Base-by-base conservation (phyloP, 1,284 basidiomycete genomes). In the Cutaneotrichosporon dermatis region DNA sequence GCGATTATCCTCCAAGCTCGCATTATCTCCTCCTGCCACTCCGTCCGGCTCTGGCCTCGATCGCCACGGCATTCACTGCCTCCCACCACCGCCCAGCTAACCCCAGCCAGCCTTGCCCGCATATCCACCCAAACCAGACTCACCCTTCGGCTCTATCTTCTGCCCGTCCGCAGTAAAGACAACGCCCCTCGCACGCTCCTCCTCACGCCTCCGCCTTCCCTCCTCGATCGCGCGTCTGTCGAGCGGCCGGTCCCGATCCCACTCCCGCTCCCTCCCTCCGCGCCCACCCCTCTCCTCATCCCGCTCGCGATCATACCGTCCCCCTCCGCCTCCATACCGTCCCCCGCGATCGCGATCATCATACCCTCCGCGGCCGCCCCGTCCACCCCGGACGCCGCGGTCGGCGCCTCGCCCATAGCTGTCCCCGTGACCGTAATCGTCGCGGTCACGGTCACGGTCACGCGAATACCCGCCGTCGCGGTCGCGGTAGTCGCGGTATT, bases 391-490 rank as follows among this genome's bases (percentile, higher is more conserved):
- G 25, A 55, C 58, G 10, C 68, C 48, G 35, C 59, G 54, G 12
- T 63, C 59, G 25, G 25, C 25, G 25, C 25, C 25, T 25, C 25
- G 25, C 11, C 58, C 36, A 12, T 51, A 49, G 39, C 55, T 33
- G 44, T 62, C 33, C 11, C 43, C 73, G 66, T 74, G 69, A 66
- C 79, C 76, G 36, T 61, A 50, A 12, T 55, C 57, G 71, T 79
- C 66, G 69, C 80, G 68, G 71, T 81, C 77, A 69, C 78, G 66
- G 42, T 80, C 76, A 60, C 74, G 68, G 12, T 61, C 54, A 39
- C 50, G 16, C 58, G 51, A 37, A 58, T 57, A 40, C 55, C 48
- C 39, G 15, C 57, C 44, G 12, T 59, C 57, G n/a, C 57, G 52
- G 16, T 55, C 60, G 13, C 61, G 49, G 49, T 53, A 33, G 51